Percentiles rank a stretch among this genome's conserved stretches.
phyloP scores from a whole-genome alignment of 1,284 basidiomycete genomes.

The Serendipita sp. region DNA sequence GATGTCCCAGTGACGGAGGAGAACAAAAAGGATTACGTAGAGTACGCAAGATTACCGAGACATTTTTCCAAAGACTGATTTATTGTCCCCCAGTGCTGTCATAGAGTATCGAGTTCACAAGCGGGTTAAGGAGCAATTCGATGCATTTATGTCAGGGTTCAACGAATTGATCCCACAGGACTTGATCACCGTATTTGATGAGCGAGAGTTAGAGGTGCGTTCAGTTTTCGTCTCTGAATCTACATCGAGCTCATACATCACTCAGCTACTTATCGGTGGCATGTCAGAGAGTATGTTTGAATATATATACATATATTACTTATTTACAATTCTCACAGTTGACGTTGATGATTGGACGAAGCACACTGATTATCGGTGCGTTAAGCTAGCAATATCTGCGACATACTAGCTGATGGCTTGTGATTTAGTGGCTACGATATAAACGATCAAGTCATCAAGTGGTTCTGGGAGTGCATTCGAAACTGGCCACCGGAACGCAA shows the following conservation, averaged over 20 bases:
- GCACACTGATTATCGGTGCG: constrained; percentile 45
- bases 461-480: constrained; percentile 99
- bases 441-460: constrained; percentile 91
- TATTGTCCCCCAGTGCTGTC: constrained; percentile 34
- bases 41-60: constrained; percentile 26
- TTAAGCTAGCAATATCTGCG: constrained; percentile 16
- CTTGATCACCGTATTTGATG: constrained; percentile 94
- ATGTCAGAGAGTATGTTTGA: constrained; percentile 67
- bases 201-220: constrained; percentile 74
- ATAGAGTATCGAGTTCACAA: constrained; percentile 90
- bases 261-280: constrained; percentile 76
- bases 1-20: constrained; percentile 83
- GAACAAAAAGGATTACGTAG: constrained; percentile 99
- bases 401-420: background rate
- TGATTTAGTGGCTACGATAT: constrained; percentile 67
- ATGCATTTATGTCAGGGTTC: constrained; percentile 91
- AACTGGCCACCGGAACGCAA: constrained; percentile 96
- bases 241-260: background rate
- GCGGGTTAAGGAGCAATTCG: constrained; percentile 90
- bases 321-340: background rate
- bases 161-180: constrained; percentile 92
- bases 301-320: too few species aligned
- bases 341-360: constrained; percentile 42
- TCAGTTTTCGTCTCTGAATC: background rate
- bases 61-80: constrained; percentile 2